Conservation (phyloP, 2,329 filamentous ascomycete genomes). For the Juglanconis juglandina region DNA sequence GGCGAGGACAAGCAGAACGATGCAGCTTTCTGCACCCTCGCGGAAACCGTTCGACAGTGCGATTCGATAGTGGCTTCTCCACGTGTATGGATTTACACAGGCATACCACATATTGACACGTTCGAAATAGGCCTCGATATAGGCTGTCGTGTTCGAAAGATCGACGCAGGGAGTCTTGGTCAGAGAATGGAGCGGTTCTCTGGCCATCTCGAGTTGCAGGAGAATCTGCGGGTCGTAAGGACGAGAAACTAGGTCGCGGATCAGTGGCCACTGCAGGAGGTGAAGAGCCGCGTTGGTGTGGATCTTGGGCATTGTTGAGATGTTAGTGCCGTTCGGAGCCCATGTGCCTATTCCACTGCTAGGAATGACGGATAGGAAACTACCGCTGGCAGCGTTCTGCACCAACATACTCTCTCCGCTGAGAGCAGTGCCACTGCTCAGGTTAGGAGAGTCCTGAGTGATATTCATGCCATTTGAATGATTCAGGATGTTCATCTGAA, state of each 20-base stretch:
- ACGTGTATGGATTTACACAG: conserved; percentile 78
- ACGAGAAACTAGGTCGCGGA: conserved; percentile 71
- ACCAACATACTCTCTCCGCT: conserved; percentile 56
- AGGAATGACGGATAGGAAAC: conserved; percentile 54
- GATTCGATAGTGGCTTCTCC: conserved; percentile 70
- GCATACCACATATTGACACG: conserved; percentile 83
- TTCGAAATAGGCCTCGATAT: conserved; percentile 77
- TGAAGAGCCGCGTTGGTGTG: conserved; percentile 79
- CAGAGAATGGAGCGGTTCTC: conserved; percentile 68
- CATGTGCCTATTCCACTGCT: conserved; percentile 69
- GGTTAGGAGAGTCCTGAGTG: conserved; percentile 60
- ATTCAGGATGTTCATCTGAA: conserved; percentile 65
- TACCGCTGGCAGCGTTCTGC: conserved; percentile 36
- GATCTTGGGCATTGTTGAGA: conserved; percentile 81
- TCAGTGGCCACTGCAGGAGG: conserved; percentile 75
- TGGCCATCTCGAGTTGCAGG: conserved; percentile 75
- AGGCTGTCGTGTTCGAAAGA: conserved; percentile 69
- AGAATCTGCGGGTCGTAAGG: conserved; percentile 80
- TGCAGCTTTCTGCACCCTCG: conserved; percentile 77
- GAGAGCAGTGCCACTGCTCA: conserved; percentile 57
- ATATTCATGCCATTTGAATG: conserved; percentile 51
- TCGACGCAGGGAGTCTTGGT: conserved; percentile 66
- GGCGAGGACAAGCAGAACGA: conserved; percentile 73
- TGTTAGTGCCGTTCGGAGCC: conserved; percentile 59
- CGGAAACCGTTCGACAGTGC: conserved; percentile 73